These are phyloP conservation scores for Aureobasidium leucospermi DNA, from an alignment of 2,329 filamentous ascomycete genomes.

Conservation along the genomic window DNA sequence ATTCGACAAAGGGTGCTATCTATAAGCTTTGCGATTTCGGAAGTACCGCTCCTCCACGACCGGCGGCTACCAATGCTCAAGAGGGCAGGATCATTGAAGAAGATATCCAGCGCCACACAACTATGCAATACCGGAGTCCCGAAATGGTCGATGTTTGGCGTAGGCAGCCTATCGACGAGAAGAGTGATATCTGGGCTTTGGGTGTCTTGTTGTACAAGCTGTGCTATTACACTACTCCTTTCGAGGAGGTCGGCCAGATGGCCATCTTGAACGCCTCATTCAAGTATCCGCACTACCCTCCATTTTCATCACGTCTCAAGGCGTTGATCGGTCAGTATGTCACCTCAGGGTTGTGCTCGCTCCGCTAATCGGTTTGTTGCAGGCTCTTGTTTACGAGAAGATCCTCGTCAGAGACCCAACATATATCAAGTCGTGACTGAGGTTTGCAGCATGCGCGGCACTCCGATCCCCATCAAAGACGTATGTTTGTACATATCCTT, in stretches of 20 bases:
- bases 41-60: constrained; percentile 73
- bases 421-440: constrained; percentile 91
- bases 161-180: constrained; percentile 94
- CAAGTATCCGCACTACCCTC: constrained; percentile 80
- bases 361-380: constrained; percentile 15
- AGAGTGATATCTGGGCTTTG: constrained; percentile 96
- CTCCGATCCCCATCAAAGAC: constrained; percentile 80
- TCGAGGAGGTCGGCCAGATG: constrained; percentile 95
- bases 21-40: constrained; percentile 99
- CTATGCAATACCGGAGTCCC: constrained; percentile 91
- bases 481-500: constrained; percentile 44
- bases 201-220: constrained; percentile 95
- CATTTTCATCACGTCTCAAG: constrained; percentile 85
- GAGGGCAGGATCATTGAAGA: constrained; percentile 93
- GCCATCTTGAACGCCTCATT: constrained; percentile 94
- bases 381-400: constrained; percentile 88
- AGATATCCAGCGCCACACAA: constrained; percentile 94
- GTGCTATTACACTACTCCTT: constrained; percentile 98
- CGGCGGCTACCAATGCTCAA: constrained; percentile 75
- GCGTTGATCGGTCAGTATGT: constrained; percentile 70
- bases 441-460: constrained; percentile 80
- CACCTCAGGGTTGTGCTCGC: background rate
- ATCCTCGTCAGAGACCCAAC: constrained; percentile 71
- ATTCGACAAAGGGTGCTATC: constrained; percentile 50
- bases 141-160: constrained; percentile 99